Base-by-base conservation (phyloP, 1,284 basidiomycete species). In the Anthracocystis setariae region DNA sequence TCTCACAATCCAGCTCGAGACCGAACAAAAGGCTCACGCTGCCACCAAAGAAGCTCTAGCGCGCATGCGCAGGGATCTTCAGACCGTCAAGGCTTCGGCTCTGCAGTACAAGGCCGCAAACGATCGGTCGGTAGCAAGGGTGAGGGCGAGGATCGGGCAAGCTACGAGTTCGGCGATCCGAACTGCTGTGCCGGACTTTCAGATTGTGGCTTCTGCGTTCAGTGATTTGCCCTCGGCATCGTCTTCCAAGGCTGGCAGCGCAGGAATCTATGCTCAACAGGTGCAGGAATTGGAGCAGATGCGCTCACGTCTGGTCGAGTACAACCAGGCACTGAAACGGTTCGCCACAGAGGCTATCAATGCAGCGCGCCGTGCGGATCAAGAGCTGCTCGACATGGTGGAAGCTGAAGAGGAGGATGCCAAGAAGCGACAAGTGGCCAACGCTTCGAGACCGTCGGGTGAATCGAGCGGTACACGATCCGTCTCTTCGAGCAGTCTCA, bases 331-430 rank as follows among this genome's bases (percentile, higher is more conserved):
- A 12, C 59, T 77, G 8, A 76, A 76, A 29, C 58, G 74, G 0
- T 47, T 66, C 12, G 72, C 69, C 4, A 76, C 69, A 12, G 74
- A 76, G 15, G 62, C 69, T 18, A 66, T 77, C 46, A 76, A 77
- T 44, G 59, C 64, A 18, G 61, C 56, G 13, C 56, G 63, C 25
- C 56, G 57, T 10, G 60, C 68, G 3, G 62, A 74, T 23, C 59
- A 69, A 33, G 55, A 64, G 24, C 25, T 74, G 32, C 20, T 63
- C 29, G 67, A 71, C n/a, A 60, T 73, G 52, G 59, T 69, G 8
- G 55, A 70, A 35, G 58, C 55, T 5, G 71, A 73, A 20, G 52
- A 73, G 21, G 57, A 64, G 13, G 66, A 70, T 18, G 46, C 46
- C 29, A 59, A 65, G 46, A 73, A 60, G 50, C 53, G 55, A 20